Evolutionary conservation across 108 stramenopile species (phyloP), one percentile per base, ranked within the genome.

Genomic region (Aurantiochytrium sp.): DNA sequence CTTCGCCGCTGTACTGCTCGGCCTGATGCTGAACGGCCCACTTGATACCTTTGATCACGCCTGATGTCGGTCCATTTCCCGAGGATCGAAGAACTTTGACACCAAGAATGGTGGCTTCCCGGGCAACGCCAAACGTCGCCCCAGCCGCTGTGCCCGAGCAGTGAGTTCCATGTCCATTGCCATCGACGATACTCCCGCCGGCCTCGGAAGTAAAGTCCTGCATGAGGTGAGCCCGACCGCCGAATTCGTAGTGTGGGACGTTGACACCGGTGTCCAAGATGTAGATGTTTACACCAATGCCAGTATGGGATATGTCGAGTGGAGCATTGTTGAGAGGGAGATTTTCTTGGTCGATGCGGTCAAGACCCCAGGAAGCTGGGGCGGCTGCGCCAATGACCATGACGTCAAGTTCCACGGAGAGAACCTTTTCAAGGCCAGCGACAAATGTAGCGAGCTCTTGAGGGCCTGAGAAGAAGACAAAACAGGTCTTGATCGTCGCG

Each of bases 111-210:
- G 29, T 60, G 35, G 76, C 58, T n/a, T 53, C 88, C 0, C 44
- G n/a, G 6, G 64, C 72, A 19, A 89, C 45, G n/a, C 88, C 88
- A n/a, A 58, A 18, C 23, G 53, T 76, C 18, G 58, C 14, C 5
- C 88, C 91, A 28, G 72, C 88, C 35, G 64, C 87, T 3, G 91
- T 91, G 23, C 91, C 91, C 25, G 88, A 23, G 53, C 72, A 72
- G 73, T 91, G 91, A n/a, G 88, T 89, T 5, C 91, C 91, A 60
- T 91, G 91, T 21, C 72, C 88, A 23, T 89, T 2, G 58, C 44
- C 47, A 18, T 72, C 89, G 14, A 28, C 0, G 73, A 60, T 44
- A 8, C 21, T 45, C 1, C 42, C 64, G 25, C 42, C 5, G 44
- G 8, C 16, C 8, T 58, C 89, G 25, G 14, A 69, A 58, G 76